Conservation (phyloP, 345 rosid genomes). For the Salix caprea region DNA sequence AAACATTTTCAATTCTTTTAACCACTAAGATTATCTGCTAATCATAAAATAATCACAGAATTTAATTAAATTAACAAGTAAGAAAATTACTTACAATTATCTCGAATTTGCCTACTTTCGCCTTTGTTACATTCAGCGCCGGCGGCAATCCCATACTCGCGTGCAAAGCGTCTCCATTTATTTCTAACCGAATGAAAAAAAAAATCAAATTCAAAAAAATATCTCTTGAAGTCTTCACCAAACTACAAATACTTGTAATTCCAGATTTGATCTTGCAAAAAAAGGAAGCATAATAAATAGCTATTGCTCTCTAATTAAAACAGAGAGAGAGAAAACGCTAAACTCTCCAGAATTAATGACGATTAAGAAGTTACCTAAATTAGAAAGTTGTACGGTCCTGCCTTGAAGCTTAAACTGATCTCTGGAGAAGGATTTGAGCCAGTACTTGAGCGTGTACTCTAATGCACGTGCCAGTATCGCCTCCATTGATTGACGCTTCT, state of each 20-base stretch:
- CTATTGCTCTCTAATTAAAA: no score
- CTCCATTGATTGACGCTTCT: slow-evolving; percentile 52
- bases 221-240: not conserved
- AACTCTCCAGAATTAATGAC: not conserved
- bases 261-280: not conserved
- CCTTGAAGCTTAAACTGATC: slow-evolving; percentile 97
- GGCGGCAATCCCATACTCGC: slow-evolving; percentile 98
- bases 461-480: slow-evolving; percentile 87
- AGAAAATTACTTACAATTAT: slow-evolving; percentile 54
- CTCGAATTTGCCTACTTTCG: slow-evolving; percentile 80
- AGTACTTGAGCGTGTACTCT: slow-evolving; percentile 98
- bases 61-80: not conserved
- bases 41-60: not conserved
- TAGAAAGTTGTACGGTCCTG: slow-evolving; percentile 82
- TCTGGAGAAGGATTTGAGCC: slow-evolving; percentile 98
- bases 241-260: not conserved
- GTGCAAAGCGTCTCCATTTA: slow-evolving; percentile 94
- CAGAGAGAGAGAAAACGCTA: not conserved
- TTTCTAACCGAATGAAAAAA: slow-evolving; percentile 38
- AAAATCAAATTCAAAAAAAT: not conserved
- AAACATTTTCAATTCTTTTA: not conserved
- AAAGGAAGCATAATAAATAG: not conserved
- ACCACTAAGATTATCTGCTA: not conserved
- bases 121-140: slow-evolving; percentile 77
- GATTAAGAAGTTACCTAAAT: slow-evolving; percentile 47